phyloP scores from a whole-genome alignment of 2,329 filamentous ascomycete genomes.

The Neoarthrinium moseri region DNA sequence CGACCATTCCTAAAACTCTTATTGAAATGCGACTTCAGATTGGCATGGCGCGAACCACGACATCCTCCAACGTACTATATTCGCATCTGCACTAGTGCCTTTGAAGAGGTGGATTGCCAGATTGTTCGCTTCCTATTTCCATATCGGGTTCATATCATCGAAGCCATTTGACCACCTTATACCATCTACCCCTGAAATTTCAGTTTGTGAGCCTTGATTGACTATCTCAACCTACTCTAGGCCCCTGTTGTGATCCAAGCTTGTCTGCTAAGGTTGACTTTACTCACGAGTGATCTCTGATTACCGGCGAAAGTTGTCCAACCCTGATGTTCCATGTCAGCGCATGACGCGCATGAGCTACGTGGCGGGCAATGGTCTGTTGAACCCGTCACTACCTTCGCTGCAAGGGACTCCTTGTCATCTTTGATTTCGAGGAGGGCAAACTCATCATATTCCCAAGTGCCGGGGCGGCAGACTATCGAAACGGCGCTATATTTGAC shows the following conservation, averaged over 20 bases:
- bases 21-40: background rate
- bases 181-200: background rate
- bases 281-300: no score
- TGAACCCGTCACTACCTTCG: background rate
- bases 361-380: background rate
- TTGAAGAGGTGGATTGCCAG: background rate
- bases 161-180: background rate
- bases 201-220: background rate
- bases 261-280: no score
- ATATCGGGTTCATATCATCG: background rate
- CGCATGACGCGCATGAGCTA: constrained; percentile 6
- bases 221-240: background rate
- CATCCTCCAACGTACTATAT: constrained; percentile 7
- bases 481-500: background rate
- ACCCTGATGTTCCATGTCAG: background rate
- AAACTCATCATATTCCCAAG: constrained; percentile 1
- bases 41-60: background rate
- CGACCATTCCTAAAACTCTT: background rate
- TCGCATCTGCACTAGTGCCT: background rate
- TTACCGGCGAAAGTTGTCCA: background rate
- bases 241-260: constrained; percentile 3
- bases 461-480: background rate
- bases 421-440: background rate
- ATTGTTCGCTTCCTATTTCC: constrained; percentile 13
- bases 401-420: constrained; percentile 1